Conservation (phyloP, 2,329 filamentous ascomycete species). For the Paraphoma sp. region DNA sequence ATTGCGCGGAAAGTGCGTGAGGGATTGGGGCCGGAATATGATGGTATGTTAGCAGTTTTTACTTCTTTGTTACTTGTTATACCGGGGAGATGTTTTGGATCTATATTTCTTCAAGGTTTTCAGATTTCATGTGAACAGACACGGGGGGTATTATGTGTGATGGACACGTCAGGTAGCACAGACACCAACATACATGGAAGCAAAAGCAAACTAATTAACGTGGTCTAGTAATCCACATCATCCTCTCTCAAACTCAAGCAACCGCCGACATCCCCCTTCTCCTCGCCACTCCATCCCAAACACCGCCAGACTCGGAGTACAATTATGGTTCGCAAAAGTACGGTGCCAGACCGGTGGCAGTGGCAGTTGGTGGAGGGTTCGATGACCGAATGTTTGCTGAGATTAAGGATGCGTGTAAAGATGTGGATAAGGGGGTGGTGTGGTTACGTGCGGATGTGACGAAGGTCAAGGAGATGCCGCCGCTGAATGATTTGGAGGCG, state of each 20-base stretch:
- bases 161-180: no score
- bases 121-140: no score
- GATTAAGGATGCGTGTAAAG: conserved; percentile 8
- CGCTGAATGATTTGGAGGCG: conserved; percentile 4
- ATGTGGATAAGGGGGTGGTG: conserved; percentile 1
- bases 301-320: background rate
- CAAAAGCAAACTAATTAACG: background rate
- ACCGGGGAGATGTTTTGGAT: background rate
- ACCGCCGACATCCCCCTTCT: conserved; percentile 13
- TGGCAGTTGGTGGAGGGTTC: conserved; percentile 13
- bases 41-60: no score
- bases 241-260: conserved; percentile 13
- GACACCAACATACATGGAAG: no score
- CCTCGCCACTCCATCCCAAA: conserved; percentile 2
- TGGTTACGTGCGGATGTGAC: conserved; percentile 14
- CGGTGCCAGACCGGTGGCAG: conserved; percentile 1
- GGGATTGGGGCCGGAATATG: conserved; percentile 16
- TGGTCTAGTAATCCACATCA: conserved; percentile 15
- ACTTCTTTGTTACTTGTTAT: no score
- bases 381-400: conserved; percentile 5
- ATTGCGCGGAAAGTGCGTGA: conserved; percentile 12
- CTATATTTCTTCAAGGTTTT: background rate
- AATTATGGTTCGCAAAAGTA: conserved; percentile 18
- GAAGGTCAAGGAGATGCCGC: conserved; percentile 2
- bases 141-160: no score